Evolutionary conservation across 768 basidiomycete species (phyloP), one percentile per base, ranked within the genome.

Genomic region (Lepiota subincarnata): DNA sequence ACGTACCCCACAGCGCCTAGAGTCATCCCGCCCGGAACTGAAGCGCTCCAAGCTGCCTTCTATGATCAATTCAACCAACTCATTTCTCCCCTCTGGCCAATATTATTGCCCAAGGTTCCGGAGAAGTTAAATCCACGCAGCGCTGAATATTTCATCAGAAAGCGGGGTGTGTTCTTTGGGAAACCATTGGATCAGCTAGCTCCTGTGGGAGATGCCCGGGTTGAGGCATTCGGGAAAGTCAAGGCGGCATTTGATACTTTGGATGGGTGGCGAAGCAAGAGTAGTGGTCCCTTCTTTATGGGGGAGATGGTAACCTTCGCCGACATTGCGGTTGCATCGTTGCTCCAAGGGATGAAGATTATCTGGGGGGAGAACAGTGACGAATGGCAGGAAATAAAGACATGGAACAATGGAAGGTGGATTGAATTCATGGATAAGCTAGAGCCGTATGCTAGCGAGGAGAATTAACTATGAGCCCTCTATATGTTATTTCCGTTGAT

Each of bases 1-100:
- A 60, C 63, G 1, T 80, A 75, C 63, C 72, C 75, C 0, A 59
- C 66, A 35, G 66, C 68, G 0, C 72, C 69, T 1, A 50, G 45
- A 5, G 62, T 77, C 5, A 47, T 75, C 42, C 72, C 68, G 0
- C 36, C 51, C 6, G 69, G 69, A 16, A 68, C 69, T 0, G 60
- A 59, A 48, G 64, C 64, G 58, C 38, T 76, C 22, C 57, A 70
- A n/a, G 59, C 55, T 2, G 69, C 67, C 1, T 73, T 73, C 57
- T 47, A 51, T n/a, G 43, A 26, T 24, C 31, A 19, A 42, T 53
- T 43, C 48, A 62, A 13, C 24, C 58, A 43, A 64, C 63, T 20
- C 41, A 28, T 58, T 18, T 11, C 22, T 2, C 38, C 57, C 11
- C 14, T 55, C 20, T 52, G 28, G 18, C 39, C 14, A 11, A 37